Evolutionary conservation across 2,329 filamentous ascomycete species (phyloP).

Genomic region (Cladosporium sp.): DNA sequence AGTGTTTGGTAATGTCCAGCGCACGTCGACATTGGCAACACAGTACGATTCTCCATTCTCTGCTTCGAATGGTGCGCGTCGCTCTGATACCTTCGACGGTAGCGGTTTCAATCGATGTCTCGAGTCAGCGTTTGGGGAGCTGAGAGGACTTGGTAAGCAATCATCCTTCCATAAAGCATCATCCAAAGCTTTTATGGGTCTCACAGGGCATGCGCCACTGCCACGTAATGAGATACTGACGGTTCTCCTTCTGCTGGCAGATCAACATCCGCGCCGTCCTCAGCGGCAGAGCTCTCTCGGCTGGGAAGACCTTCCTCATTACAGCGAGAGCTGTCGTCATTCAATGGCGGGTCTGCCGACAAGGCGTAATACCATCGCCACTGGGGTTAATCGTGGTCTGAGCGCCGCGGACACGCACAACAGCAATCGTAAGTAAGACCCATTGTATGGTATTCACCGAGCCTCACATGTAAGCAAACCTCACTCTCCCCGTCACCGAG

Average conservation of each 20-base stretch:
- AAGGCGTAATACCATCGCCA: conserved; percentile 31
- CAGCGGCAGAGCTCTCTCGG: conserved; percentile 70
- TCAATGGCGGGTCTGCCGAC: conserved; percentile 59
- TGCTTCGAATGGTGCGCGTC: neutral
- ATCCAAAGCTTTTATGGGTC: neutral
- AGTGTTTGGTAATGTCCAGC: conserved; percentile 26
- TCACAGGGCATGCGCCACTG: no score
- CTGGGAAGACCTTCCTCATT: conserved; percentile 58
- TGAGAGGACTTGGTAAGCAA: conserved; percentile 17
- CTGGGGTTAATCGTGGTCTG: neutral
- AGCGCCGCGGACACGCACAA: neutral
- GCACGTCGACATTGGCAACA: conserved; percentile 28
- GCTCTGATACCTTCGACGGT: conserved; percentile 6
- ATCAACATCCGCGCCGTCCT: conserved; percentile 25
- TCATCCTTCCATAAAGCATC: neutral
- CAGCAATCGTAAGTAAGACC: conserved; percentile 3
- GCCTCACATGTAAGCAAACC: conserved; percentile 16
- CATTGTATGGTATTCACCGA: neutral
- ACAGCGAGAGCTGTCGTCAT: conserved; percentile 71
- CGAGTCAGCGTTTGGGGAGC: conserved; percentile 25
- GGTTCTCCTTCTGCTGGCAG: conserved; percentile 19
- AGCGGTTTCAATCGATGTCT: conserved; percentile 17
- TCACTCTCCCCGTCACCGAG: conserved; percentile 16
- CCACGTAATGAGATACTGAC: conserved; percentile 2
- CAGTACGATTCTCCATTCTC: conserved; percentile 11